Evolutionary conservation across 73 alveolate genomes (phyloP).

Genomic region (Paramecium bursaria): DNA sequence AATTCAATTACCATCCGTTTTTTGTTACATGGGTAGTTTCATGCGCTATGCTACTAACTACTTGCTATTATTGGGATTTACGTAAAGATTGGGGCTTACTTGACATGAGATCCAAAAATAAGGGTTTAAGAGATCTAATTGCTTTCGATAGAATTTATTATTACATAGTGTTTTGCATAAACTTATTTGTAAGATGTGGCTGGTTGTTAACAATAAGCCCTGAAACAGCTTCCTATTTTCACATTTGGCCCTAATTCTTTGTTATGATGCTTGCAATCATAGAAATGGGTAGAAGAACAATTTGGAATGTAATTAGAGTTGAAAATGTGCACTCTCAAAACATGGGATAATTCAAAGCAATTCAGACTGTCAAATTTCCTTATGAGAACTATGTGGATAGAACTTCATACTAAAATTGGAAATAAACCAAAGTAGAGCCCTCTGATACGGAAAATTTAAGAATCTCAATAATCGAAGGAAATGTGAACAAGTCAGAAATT

Average conservation of each 20-base stretch:
- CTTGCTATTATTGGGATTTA: slow-evolving; percentile 30
- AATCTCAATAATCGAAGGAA: no score
- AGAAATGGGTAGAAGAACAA: slow-evolving; percentile 49
- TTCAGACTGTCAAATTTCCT: not conserved
- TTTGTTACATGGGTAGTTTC: not conserved
- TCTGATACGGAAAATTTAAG: no score
- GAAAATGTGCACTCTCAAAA: slow-evolving; percentile 38
- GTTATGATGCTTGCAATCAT: not conserved
- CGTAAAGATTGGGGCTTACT: slow-evolving; percentile 55
- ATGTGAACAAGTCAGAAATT: no score
- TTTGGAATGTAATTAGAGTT: slow-evolving; percentile 54
- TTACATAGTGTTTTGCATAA: not conserved
- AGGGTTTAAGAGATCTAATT: not conserved
- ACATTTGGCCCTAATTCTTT: slow-evolving; percentile 18
- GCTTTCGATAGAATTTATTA: slow-evolving; percentile 16
- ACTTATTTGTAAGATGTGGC: slow-evolving; percentile 34
- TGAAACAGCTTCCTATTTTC: slow-evolving; percentile 15
- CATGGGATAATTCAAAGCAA: slow-evolving; percentile 58
- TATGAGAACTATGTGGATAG: slow-evolving; percentile 21
- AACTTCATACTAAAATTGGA: not conserved
- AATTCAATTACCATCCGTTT: not conserved
- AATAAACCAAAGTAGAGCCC: no score
- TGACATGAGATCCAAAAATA: not conserved
- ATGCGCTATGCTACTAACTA: not conserved
- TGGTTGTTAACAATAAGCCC: slow-evolving; percentile 48